Conservation (phyloP, 2,329 filamentous ascomycete genomes). For the Apiospora koreana region DNA sequence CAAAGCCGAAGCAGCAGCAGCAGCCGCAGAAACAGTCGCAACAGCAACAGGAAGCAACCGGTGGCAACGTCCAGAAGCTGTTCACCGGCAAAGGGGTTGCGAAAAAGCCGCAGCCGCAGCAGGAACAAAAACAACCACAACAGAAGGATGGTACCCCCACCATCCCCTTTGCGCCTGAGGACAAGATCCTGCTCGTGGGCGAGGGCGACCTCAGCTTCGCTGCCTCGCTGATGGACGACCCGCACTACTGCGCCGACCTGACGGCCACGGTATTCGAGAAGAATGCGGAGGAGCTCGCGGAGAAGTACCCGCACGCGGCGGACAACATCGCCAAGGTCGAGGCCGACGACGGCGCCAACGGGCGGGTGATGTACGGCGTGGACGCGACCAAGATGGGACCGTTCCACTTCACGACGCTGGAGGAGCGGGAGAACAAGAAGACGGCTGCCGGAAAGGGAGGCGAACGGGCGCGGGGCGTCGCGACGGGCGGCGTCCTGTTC, state of each 20-base stretch:
- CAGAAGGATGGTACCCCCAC: slow-evolving; percentile 42
- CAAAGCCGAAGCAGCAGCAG: background rate
- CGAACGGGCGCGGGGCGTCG: slow-evolving; percentile 15
- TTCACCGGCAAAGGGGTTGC: slow-evolving; percentile 19
- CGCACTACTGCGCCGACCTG: slow-evolving; percentile 64
- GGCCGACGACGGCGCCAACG: slow-evolving; percentile 32
- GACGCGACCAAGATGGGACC: slow-evolving; percentile 66
- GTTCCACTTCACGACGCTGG: slow-evolving; percentile 39
- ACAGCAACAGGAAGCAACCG: slow-evolving; percentile 11
- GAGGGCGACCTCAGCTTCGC: slow-evolving; percentile 83
- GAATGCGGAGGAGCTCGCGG: slow-evolving; percentile 54
- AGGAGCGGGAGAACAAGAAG: slow-evolving; percentile 22
- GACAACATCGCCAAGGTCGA: slow-evolving; percentile 59
- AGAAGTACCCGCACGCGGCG: slow-evolving; percentile 74
- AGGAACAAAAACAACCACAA: slow-evolving; percentile 24
- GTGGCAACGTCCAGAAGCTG: slow-evolving; percentile 19
- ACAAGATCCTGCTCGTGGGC: slow-evolving; percentile 74
- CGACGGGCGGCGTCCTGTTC: slow-evolving; percentile 45
- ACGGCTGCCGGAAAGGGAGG: slow-evolving; percentile 25
- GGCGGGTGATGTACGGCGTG: slow-evolving; percentile 58
- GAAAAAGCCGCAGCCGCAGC: slow-evolving; percentile 12
- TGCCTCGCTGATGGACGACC: slow-evolving; percentile 61
- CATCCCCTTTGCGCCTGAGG: slow-evolving; percentile 67
- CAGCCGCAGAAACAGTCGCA: background rate
- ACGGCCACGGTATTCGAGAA: slow-evolving; percentile 71